Evolutionary conservation across 2,329 filamentous ascomycete species (phyloP).

Genomic region (Monosporascus sp.): DNA sequence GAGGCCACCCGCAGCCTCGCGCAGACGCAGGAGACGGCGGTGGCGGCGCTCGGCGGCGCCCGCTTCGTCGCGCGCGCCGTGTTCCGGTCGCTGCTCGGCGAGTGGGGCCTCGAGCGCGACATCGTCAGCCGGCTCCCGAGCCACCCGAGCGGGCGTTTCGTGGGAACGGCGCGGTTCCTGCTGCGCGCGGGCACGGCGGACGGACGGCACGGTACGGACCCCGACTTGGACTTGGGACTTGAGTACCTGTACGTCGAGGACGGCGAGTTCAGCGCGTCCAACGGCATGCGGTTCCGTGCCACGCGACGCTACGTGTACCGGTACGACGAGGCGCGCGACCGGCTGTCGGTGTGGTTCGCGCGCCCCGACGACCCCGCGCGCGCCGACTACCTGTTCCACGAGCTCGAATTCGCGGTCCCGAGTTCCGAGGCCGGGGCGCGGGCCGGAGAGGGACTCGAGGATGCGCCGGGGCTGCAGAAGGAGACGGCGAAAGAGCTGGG

Average conservation of each 20-base stretch:
- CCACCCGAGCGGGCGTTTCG: slow-evolving; percentile 61
- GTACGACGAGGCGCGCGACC: slow-evolving; percentile 57
- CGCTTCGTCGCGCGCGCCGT: slow-evolving; percentile 60
- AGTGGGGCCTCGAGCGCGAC: slow-evolving; percentile 59
- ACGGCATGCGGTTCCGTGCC: slow-evolving; percentile 53
- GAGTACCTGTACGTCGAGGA: slow-evolving; percentile 69
- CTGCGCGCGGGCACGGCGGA: slow-evolving; percentile 56
- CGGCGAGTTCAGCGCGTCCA: slow-evolving; percentile 57
- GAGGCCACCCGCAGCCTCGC: slow-evolving; percentile 40
- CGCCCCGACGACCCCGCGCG: slow-evolving; percentile 55
- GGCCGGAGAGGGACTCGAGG: background rate
- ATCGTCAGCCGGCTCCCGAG: slow-evolving; percentile 49
- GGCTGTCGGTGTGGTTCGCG: slow-evolving; percentile 69
- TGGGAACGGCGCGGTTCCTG: slow-evolving; percentile 60
- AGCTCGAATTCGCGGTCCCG: slow-evolving; percentile 55
- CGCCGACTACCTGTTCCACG: slow-evolving; percentile 72
- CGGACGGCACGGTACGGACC: slow-evolving; percentile 29
- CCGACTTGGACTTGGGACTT: slow-evolving; percentile 32
- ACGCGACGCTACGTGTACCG: slow-evolving; percentile 68
- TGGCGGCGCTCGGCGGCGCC: slow-evolving; percentile 36
- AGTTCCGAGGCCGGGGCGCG: slow-evolving; percentile 9
- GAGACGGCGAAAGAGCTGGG: background rate
- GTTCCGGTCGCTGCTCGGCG: slow-evolving; percentile 66
- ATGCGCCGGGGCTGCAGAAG: slow-evolving; percentile 2
- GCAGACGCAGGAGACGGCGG: slow-evolving; percentile 39